These are phyloP conservation scores for Chrysoporthe puriensis DNA, from an alignment of 2,329 filamentous ascomycete genomes.

Conservation along the genomic window DNA sequence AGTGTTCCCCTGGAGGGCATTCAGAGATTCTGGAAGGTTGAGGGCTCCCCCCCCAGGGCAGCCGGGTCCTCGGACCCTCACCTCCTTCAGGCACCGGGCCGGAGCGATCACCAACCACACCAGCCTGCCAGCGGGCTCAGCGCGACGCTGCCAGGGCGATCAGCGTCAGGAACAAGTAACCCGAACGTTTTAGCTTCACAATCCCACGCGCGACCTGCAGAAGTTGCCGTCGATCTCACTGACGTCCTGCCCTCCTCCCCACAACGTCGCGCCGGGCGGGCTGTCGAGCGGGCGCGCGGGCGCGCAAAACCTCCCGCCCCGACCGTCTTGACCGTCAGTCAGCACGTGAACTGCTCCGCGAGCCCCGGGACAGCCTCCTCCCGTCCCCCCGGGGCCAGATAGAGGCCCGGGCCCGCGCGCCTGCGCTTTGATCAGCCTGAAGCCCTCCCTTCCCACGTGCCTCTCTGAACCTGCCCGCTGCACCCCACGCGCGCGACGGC, in stretches of 20 bases:
- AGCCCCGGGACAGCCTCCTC: background rate
- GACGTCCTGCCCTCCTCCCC: background rate
- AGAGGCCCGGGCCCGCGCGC: background rate
- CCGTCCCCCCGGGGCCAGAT: background rate
- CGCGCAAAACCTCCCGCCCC: background rate
- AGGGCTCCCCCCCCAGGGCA: background rate
- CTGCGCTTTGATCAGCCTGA: background rate
- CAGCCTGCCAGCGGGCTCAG: background rate
- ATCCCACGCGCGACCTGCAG: background rate
- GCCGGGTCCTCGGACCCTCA: background rate
- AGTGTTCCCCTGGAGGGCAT: background rate
- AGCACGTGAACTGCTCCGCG: background rate
- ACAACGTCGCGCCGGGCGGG: background rate
- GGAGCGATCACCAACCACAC: background rate
- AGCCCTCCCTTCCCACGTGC: background rate
- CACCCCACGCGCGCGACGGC: conserved; percentile 2
- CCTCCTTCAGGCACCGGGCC: background rate
- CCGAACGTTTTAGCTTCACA: background rate
- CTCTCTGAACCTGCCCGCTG: background rate
- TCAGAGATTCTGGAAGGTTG: background rate
- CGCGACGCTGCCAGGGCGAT: background rate
- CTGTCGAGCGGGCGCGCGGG: too few species aligned
- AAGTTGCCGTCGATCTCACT: background rate
- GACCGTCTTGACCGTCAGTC: background rate
- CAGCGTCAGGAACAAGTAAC: background rate